Evolutionary conservation across 1,284 basidiomycete genomes (phyloP), one percentile per base, ranked within the genome.

Genomic region (Marasmius sp.): DNA sequence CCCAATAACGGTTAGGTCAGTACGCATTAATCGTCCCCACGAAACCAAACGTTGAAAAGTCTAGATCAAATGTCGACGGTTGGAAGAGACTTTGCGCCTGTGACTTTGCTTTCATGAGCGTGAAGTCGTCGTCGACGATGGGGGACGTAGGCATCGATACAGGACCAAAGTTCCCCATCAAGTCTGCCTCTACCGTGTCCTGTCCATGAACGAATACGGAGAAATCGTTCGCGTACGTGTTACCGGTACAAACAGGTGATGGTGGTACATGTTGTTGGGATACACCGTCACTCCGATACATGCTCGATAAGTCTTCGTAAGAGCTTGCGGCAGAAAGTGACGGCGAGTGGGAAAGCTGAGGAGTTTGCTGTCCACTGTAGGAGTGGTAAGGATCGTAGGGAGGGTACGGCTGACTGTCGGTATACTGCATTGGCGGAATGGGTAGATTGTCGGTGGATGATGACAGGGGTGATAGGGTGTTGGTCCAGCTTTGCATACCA

Each of bases 341-440:
- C 8, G 45, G 54, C 11, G 61, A 62, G 41, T 51, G 38, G 5
- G 58, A 55, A 16, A 53, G 58, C 36, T 43, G 38, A 12, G 49
- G 50, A 27, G 60, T 53, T 16, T 58, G 57, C 2, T 53, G 61
- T 9, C 58, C 38, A 36, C 18, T 18, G 20, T 34, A 41, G 12
- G 57, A 56, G n/a, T n/a, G 7, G 33, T 59, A 62, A 9, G 51
- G 45, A n/a, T 36, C 38, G 37, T 58, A 51, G 5, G 57, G 20
- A n/a, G 57, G 37, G 47, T 50, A 36, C 18, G 36, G 51, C 34
- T 48, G 43, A 22, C 49, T 48, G 10, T 48, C 57, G 39, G 57
- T 34, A 55, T 62, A 62, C 18, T 57, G 61, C 27, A 58, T 62
- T 27, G 48, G 37, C 8, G 61, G 61, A 47, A 62, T 56, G 34